Base-by-base conservation (phyloP, 352 stramenopile species). In the Phytophthora tentaculata region DNA sequence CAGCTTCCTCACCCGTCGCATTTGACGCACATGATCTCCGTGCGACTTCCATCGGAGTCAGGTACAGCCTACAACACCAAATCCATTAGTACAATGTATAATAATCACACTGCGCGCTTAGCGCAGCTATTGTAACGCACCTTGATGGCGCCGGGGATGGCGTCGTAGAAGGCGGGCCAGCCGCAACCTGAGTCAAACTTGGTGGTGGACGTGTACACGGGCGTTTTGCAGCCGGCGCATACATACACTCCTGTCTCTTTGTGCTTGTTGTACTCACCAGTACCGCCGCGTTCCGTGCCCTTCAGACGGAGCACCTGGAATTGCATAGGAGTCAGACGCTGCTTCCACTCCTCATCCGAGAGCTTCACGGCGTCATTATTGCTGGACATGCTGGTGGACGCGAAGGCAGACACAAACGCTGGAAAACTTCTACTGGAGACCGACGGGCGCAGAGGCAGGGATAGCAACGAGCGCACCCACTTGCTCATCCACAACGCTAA, bases 161-260 rank as follows among this genome's bases (percentile, higher is more conserved):
- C 88, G 61, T 97, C 89, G 59, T 95, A 95, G 77, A 97, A 97
- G 17, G 90, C 89, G 0, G 91, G 91, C 91, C 91, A 97, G 67
- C 91, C 91, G 61, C 90, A 97, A 52, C 90, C 90, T 39, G 88
- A 96, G 70, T 97, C 87, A 47, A 97, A 97, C 74, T 97, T 97
- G 65, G 84, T 90, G 56, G 75, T 84, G 63, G 88, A 95, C 66
- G 79, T 95, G 77, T 97, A 97, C 44, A 97, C 58, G 41, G 90
- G 88, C 14, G 84, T 83, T 70, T 94, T 94, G 76, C 91, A 97
- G 37, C 86, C 90, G 8, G 88, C 87, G 65, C 91, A 97, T 1
- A 93, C 76, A 77, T 96, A 97, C 56, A 90, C 90, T 55, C 91
- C 91, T 17, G 91, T 76, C 23, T 95, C 74, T 56, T 88, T 86